Base-by-base conservation (phyloP, 306 rosid genomes). In the Datisca glomerata region DNA sequence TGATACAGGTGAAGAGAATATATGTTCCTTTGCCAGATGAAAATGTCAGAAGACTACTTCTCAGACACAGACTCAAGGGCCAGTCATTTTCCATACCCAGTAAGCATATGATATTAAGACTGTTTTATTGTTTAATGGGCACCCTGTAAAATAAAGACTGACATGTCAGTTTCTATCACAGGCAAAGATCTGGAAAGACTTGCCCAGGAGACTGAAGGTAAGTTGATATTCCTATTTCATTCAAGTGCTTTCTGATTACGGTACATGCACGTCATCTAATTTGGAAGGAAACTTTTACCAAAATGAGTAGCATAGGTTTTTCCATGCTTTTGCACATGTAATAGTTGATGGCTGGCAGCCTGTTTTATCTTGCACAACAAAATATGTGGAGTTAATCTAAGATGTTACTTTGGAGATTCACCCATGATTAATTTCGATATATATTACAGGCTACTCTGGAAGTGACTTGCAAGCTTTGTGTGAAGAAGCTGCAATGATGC, bases 401-500 rank as follows among this genome's bases (percentile, higher is more conserved):
- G n/a, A n/a, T 3, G 7, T 17, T 6, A 12, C 17, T 21, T 29
- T 8, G 53, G 8, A 19, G 28, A 19, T 47, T 4, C 18, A 12
- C 8, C 28, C 23, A 4, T 8, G 35, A 31, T 42, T 42, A 16
- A 42, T 39, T 35, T 49, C 53, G 52, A 34, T 45, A 19, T 67
- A n/a, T n/a, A n/a, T n/a, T n/a, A 40, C 73, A 89, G 97, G 93
- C 50, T 89, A 89, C 64, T 89, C 97, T 18, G 97, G 97, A 44
- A 89, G 97, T 54, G 97, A 89, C 63, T 75, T 89, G 21, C 97
- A 89, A 80, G 97, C 97, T 24, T 64, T 89, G 72, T 89, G 97
- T 51, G 97, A 83, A 78, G 97, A 89, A 75, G 97, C 97, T 58
- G 97, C 97, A 18, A 70, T 89, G 97, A 83, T 83, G 93, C 97